These are phyloP conservation scores for Penicillium occitanis DNA, from an alignment of 2,329 filamentous ascomycete genomes.

Conservation along the genomic window DNA sequence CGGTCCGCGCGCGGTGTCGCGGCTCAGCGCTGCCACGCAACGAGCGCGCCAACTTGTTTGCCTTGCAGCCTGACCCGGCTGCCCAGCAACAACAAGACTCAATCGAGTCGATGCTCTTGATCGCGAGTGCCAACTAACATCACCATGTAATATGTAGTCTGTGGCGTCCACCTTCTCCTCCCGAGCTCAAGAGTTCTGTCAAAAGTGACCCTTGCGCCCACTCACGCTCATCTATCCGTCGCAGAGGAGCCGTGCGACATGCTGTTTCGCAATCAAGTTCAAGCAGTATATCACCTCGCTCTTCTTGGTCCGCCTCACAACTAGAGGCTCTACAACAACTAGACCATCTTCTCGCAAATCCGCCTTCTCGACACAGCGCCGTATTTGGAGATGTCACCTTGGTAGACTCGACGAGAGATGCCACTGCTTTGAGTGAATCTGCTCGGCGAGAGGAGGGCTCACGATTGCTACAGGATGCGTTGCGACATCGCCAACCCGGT, in stretches of 20 bases:
- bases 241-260: conserved; percentile 45
- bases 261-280: conserved; percentile 30
- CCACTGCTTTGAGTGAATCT: conserved; percentile 25
- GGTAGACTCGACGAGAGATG: conserved; percentile 12
- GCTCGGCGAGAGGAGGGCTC: conserved; percentile 37
- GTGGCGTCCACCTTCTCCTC: conserved; percentile 55
- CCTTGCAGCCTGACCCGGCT: conserved; percentile 22
- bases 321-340: conserved; percentile 30
- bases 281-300: conserved; percentile 28
- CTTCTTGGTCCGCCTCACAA: conserved; percentile 31
- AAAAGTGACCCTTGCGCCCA: conserved; percentile 55
- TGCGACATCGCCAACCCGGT: conserved; percentile 36
- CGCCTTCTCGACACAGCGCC: conserved; percentile 26
- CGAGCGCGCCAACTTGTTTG: conserved; percentile 7
- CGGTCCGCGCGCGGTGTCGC: conserved; percentile 19
- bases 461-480: conserved; percentile 35
- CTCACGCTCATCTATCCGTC: conserved; percentile 59
- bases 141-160: conserved; percentile 41
- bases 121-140: conserved; percentile 16
- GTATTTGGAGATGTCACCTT: conserved; percentile 34
- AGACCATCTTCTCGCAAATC: conserved; percentile 30
- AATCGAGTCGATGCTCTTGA: background rate
- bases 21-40: conserved; percentile 2
- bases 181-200: conserved; percentile 45
- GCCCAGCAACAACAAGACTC: conserved; percentile 4